A percentile compares a stretch with the other conserved stretches of the same genome.
These are phyloP conservation scores for Pinus albicaulis DNA, from an alignment of 75 land plant genomes.

Conservation along the genomic window DNA sequence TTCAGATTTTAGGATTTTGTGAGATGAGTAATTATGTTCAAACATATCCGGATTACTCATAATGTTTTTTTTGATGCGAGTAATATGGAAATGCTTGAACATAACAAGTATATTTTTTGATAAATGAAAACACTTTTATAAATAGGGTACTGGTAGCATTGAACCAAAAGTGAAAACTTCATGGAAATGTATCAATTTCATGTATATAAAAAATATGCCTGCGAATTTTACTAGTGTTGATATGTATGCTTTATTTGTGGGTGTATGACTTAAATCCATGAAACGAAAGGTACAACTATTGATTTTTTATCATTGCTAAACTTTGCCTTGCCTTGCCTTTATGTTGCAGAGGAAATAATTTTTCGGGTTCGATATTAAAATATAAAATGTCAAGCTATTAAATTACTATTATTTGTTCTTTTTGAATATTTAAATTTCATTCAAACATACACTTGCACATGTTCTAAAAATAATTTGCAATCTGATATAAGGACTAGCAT, in stretches of 20 bases:
- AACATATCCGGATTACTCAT: too few species aligned
- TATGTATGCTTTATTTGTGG: constrained; percentile 95
- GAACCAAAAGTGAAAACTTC: constrained; percentile 77
- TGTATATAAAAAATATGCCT: constrained; percentile 67
- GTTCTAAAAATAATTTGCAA: too few species aligned
- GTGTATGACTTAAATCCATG: constrained; percentile 93
- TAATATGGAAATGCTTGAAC: too few species aligned
- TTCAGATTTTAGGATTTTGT: too few species aligned
- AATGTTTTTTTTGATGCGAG: too few species aligned
- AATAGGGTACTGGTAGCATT: constrained; percentile 81
- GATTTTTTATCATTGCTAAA: background rate
- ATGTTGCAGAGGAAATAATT: background rate
- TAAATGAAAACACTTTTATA: background rate
- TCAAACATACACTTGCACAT: background rate
- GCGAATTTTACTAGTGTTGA: constrained; percentile 96
- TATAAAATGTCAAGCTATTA: background rate
- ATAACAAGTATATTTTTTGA: background rate
- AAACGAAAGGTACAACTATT: constrained; percentile 67
- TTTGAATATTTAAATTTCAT: background rate
- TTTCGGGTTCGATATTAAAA: background rate
- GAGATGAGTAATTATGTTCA: too few species aligned
- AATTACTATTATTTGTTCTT: too few species aligned
- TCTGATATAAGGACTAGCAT: too few species aligned
- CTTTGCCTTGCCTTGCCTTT: background rate
- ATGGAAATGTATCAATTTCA: constrained; percentile 70